Evolutionary conservation across 176 grass and related monocot genomes (phyloP).

Genomic region (Eragrostis nindensis): DNA sequence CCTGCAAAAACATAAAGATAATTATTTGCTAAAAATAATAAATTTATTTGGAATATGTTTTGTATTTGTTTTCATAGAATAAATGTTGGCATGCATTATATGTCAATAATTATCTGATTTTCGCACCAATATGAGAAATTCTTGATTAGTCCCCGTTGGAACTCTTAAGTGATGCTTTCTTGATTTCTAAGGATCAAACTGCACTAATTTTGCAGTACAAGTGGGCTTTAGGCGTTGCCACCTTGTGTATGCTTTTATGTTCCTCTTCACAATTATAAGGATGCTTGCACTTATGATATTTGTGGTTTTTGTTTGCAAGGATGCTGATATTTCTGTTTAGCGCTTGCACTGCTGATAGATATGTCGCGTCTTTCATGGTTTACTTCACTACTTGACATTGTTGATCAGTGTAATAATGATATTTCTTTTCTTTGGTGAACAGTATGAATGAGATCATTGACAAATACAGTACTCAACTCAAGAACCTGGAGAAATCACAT

Average conservation of each 20-base stretch:
- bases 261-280: neutral
- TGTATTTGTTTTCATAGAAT: neutral
- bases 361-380: slow-evolving; percentile 1
- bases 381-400: neutral
- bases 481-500: slow-evolving; percentile 63
- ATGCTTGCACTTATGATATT: neutral
- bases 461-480: slow-evolving; percentile 72
- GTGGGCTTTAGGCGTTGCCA: neutral
- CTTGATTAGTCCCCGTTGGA: neutral
- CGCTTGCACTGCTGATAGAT: neutral
- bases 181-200: neutral
- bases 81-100: neutral
- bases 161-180: neutral
- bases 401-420: slow-evolving; percentile 15
- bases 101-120: neutral
- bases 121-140: neutral
- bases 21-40: neutral
- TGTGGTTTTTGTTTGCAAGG: neutral
- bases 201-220: neutral
- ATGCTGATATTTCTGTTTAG: neutral
- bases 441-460: slow-evolving; percentile 81
- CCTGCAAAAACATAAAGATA: neutral
- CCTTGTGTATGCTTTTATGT: neutral
- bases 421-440: slow-evolving; percentile 39
- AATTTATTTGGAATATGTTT: neutral